Evolutionary conservation across 306 rosid species (phyloP).

Genomic region (Cucumis cinereus): DNA sequence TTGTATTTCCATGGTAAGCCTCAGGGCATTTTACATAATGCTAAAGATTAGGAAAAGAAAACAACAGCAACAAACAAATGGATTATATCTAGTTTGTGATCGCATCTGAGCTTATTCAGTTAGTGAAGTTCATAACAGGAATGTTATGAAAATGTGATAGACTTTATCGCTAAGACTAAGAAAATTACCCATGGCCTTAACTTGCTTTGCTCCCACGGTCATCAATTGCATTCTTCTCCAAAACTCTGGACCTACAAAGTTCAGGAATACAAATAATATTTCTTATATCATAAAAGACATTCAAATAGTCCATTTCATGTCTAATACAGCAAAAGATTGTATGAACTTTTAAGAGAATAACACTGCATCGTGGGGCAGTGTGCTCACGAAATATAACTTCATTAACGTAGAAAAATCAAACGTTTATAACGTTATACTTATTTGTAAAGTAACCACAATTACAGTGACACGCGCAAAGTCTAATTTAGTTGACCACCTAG

Average conservation of each 20-base stretch:
- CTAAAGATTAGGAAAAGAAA: background rate
- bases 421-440: too few relatives aligned
- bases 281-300: background rate
- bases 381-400: too few relatives aligned
- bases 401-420: too few relatives aligned
- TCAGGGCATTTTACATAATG: conserved; percentile 68
- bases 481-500: too few relatives aligned
- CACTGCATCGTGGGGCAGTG: too few relatives aligned
- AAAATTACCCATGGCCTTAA: conserved; percentile 37
- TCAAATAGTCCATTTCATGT: background rate
- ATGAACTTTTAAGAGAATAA: too few relatives aligned
- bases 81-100: background rate
- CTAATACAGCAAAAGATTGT: background rate
- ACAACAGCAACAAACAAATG: too few relatives aligned
- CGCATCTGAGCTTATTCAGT: conserved; percentile 52
- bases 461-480: too few relatives aligned
- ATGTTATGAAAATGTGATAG: background rate
- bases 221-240: conserved; percentile 95
- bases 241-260: conserved; percentile 73
- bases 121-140: background rate
- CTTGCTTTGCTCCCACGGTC: conserved; percentile 80
- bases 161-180: background rate
- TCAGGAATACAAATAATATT: conserved; percentile 40
- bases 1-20: conserved; percentile 87
- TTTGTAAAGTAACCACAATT: too few relatives aligned